These are phyloP conservation scores for Tremella yokohamensis DNA, from an alignment of 768 basidiomycete genomes.

Conservation along the genomic window DNA sequence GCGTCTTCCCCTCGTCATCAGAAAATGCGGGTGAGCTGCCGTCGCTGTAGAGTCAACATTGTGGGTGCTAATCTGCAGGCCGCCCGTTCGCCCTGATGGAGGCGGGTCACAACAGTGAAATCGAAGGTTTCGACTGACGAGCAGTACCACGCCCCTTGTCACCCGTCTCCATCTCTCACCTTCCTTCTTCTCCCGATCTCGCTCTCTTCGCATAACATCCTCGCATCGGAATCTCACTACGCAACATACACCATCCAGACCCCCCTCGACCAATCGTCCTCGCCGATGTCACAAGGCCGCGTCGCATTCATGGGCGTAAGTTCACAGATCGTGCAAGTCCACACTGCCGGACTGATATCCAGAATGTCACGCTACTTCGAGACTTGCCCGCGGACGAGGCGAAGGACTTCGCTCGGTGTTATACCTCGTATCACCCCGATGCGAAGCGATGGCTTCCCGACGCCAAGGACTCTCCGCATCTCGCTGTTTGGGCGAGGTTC, in stretches of 20 bases:
- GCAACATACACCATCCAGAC: conserved; percentile 44
- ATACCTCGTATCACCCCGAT: conserved; percentile 42
- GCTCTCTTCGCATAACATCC: conserved; percentile 40
- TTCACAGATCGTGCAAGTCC: not conserved
- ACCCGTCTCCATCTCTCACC: conserved; percentile 37
- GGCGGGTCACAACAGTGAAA: conserved; percentile 17
- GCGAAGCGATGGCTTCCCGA: conserved; percentile 39
- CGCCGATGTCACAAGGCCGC: conserved; percentile 40
- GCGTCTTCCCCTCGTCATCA: conserved; percentile 30
- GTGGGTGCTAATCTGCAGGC: conserved; percentile 21
- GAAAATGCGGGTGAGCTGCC: conserved; percentile 26
- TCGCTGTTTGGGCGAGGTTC: conserved; percentile 42
- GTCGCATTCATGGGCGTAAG: conserved; percentile 49
- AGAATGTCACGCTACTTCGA: conserved; percentile 45
- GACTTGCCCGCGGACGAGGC: conserved; percentile 20
- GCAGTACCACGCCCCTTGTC: conserved; percentile 48
- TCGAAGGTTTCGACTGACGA: not conserved
- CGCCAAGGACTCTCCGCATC: conserved; percentile 12
- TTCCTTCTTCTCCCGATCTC: conserved; percentile 48
- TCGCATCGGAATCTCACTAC: conserved; percentile 19
- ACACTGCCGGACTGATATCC: not conserved
- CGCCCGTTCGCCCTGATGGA: conserved; percentile 48
- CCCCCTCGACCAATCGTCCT: conserved; percentile 22
- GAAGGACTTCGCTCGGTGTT: conserved; percentile 30
- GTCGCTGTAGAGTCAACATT: not conserved